These are phyloP conservation scores for Curvularia lunata DNA, from an alignment of 2,329 filamentous ascomycete species.

Conservation along the genomic window DNA sequence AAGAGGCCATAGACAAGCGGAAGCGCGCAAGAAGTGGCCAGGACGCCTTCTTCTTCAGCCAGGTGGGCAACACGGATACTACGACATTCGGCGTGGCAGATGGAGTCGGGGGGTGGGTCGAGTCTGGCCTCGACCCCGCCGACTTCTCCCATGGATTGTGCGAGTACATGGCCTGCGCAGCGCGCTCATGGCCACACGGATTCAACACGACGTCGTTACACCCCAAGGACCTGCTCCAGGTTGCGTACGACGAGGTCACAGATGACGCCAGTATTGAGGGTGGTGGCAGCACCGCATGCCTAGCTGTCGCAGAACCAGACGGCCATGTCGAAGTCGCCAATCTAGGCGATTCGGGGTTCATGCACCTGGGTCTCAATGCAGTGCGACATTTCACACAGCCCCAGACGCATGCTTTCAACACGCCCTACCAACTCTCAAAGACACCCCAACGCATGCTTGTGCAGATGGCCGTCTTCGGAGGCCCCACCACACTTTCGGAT, in stretches of 20 bases:
- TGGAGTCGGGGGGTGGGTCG: conserved; percentile 93
- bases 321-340: conserved; percentile 89
- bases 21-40: conserved; percentile 81
- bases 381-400: conserved; percentile 82
- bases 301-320: conserved; percentile 76
- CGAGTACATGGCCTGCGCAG: conserved; percentile 85
- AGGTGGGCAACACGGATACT: conserved; percentile 72
- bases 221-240: conserved; percentile 76
- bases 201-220: conserved; percentile 55
- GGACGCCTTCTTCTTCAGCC: conserved; percentile 91
- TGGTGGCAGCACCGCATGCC: conserved; percentile 89
- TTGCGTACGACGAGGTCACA: conserved; percentile 82
- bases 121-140: conserved; percentile 89
- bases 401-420: conserved; percentile 97
- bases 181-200: conserved; percentile 62
- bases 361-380: conserved; percentile 83
- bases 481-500: conserved; percentile 73
- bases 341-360: conserved; percentile 91
- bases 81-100: conserved; percentile 91
- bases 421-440: conserved; percentile 90
- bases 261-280: conserved; percentile 75
- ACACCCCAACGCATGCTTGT: conserved; percentile 80
- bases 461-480: conserved; percentile 82
- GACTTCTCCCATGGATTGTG: conserved; percentile 95
- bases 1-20: conserved; percentile 57